These are phyloP conservation scores for Botrytis hyacinthi DNA, from an alignment of 2,329 filamentous ascomycete species.

Conservation along the genomic window DNA sequence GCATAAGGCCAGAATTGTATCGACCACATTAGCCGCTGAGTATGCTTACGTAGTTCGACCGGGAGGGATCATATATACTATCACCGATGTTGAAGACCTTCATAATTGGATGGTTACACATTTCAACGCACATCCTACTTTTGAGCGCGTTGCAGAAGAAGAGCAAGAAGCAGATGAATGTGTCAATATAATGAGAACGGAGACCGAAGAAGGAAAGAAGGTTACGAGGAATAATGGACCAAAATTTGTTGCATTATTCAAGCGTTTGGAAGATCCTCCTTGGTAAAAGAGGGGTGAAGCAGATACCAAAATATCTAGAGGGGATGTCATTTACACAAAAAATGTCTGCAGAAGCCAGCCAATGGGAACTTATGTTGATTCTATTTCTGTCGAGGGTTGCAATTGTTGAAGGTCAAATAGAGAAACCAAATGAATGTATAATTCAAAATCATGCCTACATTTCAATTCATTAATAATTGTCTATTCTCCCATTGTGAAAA, in stretches of 20 bases:
- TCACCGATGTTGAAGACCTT: constrained; percentile 94
- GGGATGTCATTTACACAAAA: background rate
- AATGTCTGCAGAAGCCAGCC: background rate
- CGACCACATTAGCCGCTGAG: constrained; percentile 81
- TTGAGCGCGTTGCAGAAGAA: constrained; percentile 69
- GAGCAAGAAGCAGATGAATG: constrained; percentile 69
- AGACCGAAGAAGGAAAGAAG: constrained; percentile 98
- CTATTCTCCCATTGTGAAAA: background rate
- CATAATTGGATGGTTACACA: constrained; percentile 92
- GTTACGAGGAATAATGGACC: constrained; percentile 84
- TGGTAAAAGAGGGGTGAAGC: constrained; percentile 45
- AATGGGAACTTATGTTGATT: background rate
- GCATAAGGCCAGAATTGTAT: constrained; percentile 95
- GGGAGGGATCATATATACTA: constrained; percentile 88
- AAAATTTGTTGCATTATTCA: constrained; percentile 89
- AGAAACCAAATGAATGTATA: background rate
- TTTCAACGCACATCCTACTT: constrained; percentile 73
- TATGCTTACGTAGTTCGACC: constrained; percentile 86
- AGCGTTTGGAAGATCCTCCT: constrained; percentile 59
- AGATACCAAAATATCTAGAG: background rate
- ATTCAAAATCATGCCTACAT: background rate
- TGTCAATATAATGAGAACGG: constrained; percentile 70
- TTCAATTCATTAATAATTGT: no score
- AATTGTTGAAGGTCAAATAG: background rate
- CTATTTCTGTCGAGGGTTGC: background rate